Base-by-base conservation (phyloP, 306 rosid species). In the Castanea sativa region DNA sequence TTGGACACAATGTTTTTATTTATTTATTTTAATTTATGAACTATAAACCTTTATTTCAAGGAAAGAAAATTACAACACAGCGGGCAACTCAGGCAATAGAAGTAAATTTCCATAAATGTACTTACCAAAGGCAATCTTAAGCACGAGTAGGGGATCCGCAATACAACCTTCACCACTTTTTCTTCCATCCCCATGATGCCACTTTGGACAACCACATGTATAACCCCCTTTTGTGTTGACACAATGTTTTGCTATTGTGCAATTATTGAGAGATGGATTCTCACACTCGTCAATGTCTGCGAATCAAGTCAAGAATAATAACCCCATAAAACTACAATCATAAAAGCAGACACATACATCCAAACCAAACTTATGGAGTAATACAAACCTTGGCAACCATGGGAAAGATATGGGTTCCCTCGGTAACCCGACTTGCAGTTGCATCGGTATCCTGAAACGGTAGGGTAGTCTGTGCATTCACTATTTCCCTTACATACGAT, bases 361-460 rank as follows among this genome's bases (percentile, higher is more conserved):
- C 43, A 35, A 35, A 35, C 43, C 43, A 35, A 35, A 35, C 43
- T 6, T 35, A 1, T 6, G 43, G 43, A 35, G 43, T 35, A 35
- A 35, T 6, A 35, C 43, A 35, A 35, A 35, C 43, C 43, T 35
- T 35, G 9, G 9, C 43, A 35, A 35, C 43, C 43, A 6, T 35
- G 43, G 2, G 43, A 1, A 6, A 35, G 43, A 9, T 35, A 6
- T 35, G 43, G 43, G 43, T 35, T 35, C 56, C 83, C 86, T 19
- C 55, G 5, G 56, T 67, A 83, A 5, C 86, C 86, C 4, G 55
- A 41, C 61, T 21, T 52, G 65, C 86, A 83, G 29, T 29, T 45
- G 65, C 86, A 83, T 45, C 25, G 69, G 56, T 84, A 80, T 3
- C 82, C 87, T 19, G 57, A 68, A 6, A 18, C 35, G 21, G 6